Base-by-base conservation (phyloP, 2,329 filamentous ascomycete genomes). In the Talaromyces sp. region DNA sequence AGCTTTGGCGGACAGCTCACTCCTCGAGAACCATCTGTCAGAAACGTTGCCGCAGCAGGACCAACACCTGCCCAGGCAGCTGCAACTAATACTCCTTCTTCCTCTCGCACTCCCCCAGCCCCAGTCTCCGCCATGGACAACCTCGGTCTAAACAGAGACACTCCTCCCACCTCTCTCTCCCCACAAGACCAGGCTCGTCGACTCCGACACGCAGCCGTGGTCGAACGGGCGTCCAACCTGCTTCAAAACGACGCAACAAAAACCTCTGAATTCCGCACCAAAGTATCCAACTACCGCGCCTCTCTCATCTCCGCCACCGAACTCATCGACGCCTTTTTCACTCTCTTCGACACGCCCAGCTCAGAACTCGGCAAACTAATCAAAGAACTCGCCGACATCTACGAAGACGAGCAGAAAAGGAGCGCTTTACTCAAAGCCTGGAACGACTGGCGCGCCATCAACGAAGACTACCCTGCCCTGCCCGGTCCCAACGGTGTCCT, bases 401-500 rank as follows among this genome's bases (percentile, higher is more conserved):
- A 94, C 67, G 93, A 99, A 67, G 88, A 95, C 66, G 83, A 88
- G 55, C 72, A 74, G 19, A 96, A 96, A 71, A 86, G 86, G 1
- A 87, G 88, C 57, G 81, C 80, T 0, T 78, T 99, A 3, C 84
- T 92, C 27, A 88, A 88, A 68, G 91, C 92, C 1, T 97, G 93
- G 92, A 91, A 91, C 67, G 90, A 96, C 75, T 97, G 93, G 91
- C 90, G 91, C 53, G 92, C 92, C 41, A 94, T 96, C 76, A 95
- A 96, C 66, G 92, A 97, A 74, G 92, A 97, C 72, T 97, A 97
- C 67, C 93, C 93, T 0, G 91, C 90, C 1, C 80, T 97, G 0
- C 92, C 93, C 1, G 88, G 89, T 0, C 83, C 90, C 0, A 83
- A 84, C 58, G 88, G 88, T 56, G 85, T 88, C 75, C 82, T 87